phyloP scores from a whole-genome alignment of 2,329 filamentous ascomycete species.

The Alternaria viburni region DNA sequence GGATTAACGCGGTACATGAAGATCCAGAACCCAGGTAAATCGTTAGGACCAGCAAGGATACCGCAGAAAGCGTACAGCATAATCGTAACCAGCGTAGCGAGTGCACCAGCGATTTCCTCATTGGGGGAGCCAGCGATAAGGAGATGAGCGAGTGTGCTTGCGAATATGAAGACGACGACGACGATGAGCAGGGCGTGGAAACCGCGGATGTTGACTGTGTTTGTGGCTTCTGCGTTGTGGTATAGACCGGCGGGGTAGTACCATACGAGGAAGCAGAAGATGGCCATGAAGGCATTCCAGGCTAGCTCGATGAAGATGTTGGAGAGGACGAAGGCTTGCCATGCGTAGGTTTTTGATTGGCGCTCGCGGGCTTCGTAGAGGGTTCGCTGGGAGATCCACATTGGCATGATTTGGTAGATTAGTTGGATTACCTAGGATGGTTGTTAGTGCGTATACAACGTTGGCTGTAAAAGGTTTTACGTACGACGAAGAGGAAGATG shows the following conservation, averaged over 20 bases:
- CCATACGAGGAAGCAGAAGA: constrained; percentile 62
- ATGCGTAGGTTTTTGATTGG: constrained; percentile 73
- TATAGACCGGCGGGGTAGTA: constrained; percentile 72
- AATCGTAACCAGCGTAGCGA: constrained; percentile 64
- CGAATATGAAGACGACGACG: constrained; percentile 66
- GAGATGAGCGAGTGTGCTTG: constrained; percentile 73
- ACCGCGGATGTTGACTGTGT: constrained; percentile 63
- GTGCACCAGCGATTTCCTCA: constrained; percentile 70
- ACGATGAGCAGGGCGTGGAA: constrained; percentile 72
- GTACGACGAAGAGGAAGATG: constrained; percentile 52
- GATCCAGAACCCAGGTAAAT: constrained; percentile 75
- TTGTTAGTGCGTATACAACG: not conserved
- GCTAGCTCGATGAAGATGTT: constrained; percentile 73
- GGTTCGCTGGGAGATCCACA: constrained; percentile 62
- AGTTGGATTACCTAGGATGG: constrained; percentile 39
- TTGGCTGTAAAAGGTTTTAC: not conserved
- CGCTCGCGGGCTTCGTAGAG: constrained; percentile 66
- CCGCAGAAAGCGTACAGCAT: constrained; percentile 56
- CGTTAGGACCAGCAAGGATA: constrained; percentile 64
- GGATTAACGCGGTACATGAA: constrained; percentile 77
- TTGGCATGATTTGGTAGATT: constrained; percentile 59
- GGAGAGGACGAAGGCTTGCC: constrained; percentile 73
- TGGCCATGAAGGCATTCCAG: constrained; percentile 58
- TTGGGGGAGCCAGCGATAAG: constrained; percentile 72
- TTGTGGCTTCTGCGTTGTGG: constrained; percentile 68